phyloP scores from a whole-genome alignment of 306 rosid genomes.

The Astragalus membranaceus region DNA sequence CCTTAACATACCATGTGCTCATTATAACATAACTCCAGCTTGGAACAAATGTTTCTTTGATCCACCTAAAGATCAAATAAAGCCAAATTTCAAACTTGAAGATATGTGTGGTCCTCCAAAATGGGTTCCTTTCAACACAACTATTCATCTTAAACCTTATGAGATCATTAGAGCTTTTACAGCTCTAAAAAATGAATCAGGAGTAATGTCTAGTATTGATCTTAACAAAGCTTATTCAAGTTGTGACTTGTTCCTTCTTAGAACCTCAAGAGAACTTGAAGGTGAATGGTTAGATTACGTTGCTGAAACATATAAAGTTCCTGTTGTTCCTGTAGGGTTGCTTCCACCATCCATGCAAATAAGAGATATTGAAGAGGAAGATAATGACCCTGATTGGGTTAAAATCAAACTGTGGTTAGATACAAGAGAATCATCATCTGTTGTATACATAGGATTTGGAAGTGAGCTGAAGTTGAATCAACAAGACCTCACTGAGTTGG shows the following conservation, averaged over 20 bases:
- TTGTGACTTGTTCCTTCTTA: slow-evolving; percentile 29
- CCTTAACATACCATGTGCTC: slow-evolving; percentile 24
- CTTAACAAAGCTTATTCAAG: slow-evolving; percentile 25
- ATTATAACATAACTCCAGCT: slow-evolving; percentile 33
- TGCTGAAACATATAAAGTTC: background rate
- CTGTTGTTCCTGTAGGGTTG: slow-evolving; percentile 30
- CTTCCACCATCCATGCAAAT: slow-evolving; percentile 36
- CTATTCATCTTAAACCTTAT: slow-evolving; percentile 2
- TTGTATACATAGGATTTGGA: slow-evolving; percentile 51
- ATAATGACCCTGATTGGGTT: slow-evolving; percentile 25
- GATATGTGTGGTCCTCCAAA: slow-evolving; percentile 26
- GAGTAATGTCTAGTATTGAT: background rate
- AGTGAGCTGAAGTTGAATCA: slow-evolving; percentile 49
- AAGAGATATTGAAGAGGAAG: slow-evolving; percentile 24
- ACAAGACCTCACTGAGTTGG: slow-evolving; percentile 29
- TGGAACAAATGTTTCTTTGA: slow-evolving; percentile 32
- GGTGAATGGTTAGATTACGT: slow-evolving; percentile 32
- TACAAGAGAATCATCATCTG: slow-evolving; percentile 11
- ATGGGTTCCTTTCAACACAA: slow-evolving; percentile 28
- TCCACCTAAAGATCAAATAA: slow-evolving; percentile 12
- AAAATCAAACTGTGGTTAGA: slow-evolving; percentile 23
- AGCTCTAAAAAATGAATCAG: slow-evolving; percentile 5
- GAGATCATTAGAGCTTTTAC: slow-evolving; percentile 10
- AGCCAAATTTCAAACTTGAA: background rate
- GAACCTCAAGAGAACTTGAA: slow-evolving; percentile 34